Conservation (phyloP, 306 rosid species). For the Luffa acutangula region DNA sequence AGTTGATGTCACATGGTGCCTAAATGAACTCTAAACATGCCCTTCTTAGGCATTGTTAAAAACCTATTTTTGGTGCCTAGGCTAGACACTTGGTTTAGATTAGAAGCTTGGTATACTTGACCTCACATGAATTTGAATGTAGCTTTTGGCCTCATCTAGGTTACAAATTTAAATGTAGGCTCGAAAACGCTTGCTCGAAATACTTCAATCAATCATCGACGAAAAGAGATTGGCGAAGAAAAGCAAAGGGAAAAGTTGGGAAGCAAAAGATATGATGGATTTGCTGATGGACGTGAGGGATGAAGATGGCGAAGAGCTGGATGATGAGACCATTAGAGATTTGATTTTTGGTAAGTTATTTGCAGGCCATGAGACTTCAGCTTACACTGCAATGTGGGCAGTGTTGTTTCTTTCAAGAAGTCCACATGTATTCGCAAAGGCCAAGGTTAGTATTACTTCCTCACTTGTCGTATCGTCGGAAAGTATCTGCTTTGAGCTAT, state of each 20-base stretch:
- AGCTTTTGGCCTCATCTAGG: too few relatives aligned
- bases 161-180: not conserved
- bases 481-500: too few relatives aligned
- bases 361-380: conserved; percentile 16
- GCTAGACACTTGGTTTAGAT: too few relatives aligned
- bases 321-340: conserved; percentile 12
- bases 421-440: not conserved
- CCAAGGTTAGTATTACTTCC: not conserved
- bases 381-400: not conserved
- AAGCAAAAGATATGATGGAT: conserved; percentile 13
- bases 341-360: conserved; percentile 4
- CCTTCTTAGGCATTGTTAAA: too few relatives aligned
- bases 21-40: too few relatives aligned
- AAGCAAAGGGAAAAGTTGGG: not conserved
- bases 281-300: conserved; percentile 10
- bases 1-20: too few relatives aligned
- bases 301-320: conserved; percentile 14
- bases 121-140: too few relatives aligned
- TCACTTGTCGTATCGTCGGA: too few relatives aligned
- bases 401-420: not conserved
- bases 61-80: too few relatives aligned
- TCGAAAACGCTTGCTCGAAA: not conserved
- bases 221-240: not conserved
- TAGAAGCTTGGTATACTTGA: too few relatives aligned
- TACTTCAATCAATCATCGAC: not conserved